Percentiles rank a stretch among this genome's conserved stretches.
Evolutionary conservation across 768 basidiomycete genomes (phyloP).

Genomic region (Agrocybe praecox): DNA sequence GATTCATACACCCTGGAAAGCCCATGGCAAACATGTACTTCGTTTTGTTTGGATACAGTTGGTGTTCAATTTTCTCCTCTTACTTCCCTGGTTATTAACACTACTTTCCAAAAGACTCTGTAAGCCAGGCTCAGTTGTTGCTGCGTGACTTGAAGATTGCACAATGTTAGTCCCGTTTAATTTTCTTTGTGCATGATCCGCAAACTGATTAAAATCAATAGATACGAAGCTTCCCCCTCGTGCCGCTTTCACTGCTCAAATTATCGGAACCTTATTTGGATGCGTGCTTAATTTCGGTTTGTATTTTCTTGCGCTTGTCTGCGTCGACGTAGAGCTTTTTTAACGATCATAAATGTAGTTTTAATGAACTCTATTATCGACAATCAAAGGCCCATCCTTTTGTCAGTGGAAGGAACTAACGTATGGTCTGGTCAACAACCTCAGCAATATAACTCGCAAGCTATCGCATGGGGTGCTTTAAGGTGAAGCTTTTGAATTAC

Average conservation of each 20-base stretch:
- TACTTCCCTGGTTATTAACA: background rate
- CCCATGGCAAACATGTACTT: conserved; percentile 74
- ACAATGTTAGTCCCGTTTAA: conserved; percentile 30
- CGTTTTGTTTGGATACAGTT: conserved; percentile 50
- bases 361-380: conserved; percentile 63
- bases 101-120: conserved; percentile 33
- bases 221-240: conserved; percentile 52
- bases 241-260: conserved; percentile 51
- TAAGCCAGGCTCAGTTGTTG: conserved; percentile 44
- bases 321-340: background rate
- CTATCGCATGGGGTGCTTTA: conserved; percentile 54
- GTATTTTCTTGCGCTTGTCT: conserved; percentile 4
- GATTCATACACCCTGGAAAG: conserved; percentile 58
- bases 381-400: conserved; percentile 48
- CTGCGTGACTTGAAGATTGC: conserved; percentile 51
- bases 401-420: conserved; percentile 59
- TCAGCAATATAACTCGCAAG: conserved; percentile 53
- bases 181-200: background rate
- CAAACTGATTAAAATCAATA: conserved; percentile 10
- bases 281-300: conserved; percentile 47
- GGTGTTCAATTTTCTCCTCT: conserved; percentile 11
- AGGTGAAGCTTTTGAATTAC: conserved; percentile 23
- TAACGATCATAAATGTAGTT: conserved; percentile 27
- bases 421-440: conserved; percentile 52
- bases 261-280: conserved; percentile 50